phyloP scores from a whole-genome alignment of 768 basidiomycete species.

The Tubosaeta sp. region DNA sequence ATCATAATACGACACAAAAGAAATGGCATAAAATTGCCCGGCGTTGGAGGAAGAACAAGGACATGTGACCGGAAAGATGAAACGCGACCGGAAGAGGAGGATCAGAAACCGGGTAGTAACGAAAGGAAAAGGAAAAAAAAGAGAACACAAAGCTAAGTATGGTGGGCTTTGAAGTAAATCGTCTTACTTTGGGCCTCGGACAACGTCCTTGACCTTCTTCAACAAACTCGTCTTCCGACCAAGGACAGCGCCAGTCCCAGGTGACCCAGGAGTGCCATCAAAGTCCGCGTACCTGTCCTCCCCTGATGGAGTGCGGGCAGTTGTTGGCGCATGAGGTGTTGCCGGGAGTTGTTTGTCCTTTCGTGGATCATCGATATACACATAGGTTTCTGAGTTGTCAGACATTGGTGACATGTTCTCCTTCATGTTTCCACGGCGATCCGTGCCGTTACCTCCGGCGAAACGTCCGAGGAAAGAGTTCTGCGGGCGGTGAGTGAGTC shows the following conservation, averaged over 20 bases:
- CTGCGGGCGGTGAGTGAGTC: constrained; percentile 69
- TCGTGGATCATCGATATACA: constrained; percentile 53
- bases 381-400: constrained; percentile 50
- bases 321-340: constrained; percentile 33
- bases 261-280: constrained; percentile 37
- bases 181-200: constrained; percentile 49
- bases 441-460: constrained; percentile 34
- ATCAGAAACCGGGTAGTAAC: constrained; percentile 6
- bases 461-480: constrained; percentile 79
- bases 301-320: constrained; percentile 22
- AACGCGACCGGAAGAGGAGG: constrained; percentile 1
- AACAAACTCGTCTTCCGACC: constrained; percentile 74
- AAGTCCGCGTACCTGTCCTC: constrained; percentile 45
- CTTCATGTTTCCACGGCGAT: constrained; percentile 34
- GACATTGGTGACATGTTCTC: constrained; percentile 30
- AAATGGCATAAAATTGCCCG: constrained; percentile 3
- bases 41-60: not conserved
- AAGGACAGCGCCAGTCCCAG: constrained; percentile 41
- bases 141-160: constrained; percentile 4
- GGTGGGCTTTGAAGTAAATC: constrained; percentile 1
- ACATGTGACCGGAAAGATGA: not conserved
- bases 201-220: constrained; percentile 74
- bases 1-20: not conserved
- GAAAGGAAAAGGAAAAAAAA: constrained; percentile 4
- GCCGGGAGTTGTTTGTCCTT: constrained; percentile 53